A percentile compares a stretch with the other conserved stretches of the same genome.
Conservation (phyloP, 495 filamentous ascomycete genomes). For the Aspergillus saccharolyticus region DNA sequence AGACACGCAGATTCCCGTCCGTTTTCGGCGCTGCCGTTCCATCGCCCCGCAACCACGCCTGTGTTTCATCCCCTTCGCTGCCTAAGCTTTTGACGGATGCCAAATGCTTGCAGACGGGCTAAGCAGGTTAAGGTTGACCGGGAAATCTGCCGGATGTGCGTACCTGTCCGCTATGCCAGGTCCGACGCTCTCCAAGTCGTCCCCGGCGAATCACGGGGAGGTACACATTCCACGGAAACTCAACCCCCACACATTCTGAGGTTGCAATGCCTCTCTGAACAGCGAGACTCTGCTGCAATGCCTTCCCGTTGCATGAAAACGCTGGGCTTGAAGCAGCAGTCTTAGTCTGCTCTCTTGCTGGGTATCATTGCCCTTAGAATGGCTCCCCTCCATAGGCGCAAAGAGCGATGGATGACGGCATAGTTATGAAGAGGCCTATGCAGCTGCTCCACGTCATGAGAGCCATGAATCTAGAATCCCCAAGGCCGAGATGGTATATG, state of each 20-base stretch:
- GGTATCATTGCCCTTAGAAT: not conserved
- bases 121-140: not conserved
- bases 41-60: constrained; percentile 5
- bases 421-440: not conserved
- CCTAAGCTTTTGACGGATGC: not conserved
- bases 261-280: not conserved
- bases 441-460: constrained; percentile 2
- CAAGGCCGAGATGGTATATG: not conserved
- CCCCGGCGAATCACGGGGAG: not conserved
- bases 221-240: not conserved
- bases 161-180: not conserved
- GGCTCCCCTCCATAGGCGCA: not conserved
- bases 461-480: not conserved
- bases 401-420: constrained; percentile 19
- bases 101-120: not conserved
- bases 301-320: not conserved
- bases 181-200: not conserved
- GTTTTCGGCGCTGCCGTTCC: constrained; percentile 20
- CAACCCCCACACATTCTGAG: not conserved
- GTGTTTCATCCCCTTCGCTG: not conserved
- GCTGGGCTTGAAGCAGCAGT: not conserved
- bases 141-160: not conserved
- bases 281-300: not conserved
- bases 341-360: not conserved
- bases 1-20: constrained; percentile 2